Evolutionary conservation across 192 early-diverging fungal species (phyloP).

Genomic region (Backusella tuberculispora): DNA sequence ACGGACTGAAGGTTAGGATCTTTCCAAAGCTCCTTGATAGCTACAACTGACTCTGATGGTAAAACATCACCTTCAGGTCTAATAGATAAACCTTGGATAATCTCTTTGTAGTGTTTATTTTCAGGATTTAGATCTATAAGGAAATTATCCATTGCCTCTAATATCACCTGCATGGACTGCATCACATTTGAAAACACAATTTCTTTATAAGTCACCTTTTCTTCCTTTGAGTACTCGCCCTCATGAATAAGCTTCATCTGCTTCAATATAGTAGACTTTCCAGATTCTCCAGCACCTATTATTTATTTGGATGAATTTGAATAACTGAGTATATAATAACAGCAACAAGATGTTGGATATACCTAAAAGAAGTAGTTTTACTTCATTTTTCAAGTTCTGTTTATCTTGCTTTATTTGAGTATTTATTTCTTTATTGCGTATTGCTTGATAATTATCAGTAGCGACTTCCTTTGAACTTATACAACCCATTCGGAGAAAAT

Average conservation of each 20-base stretch:
- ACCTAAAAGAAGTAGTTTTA: conserved; percentile 92
- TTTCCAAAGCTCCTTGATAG: conserved; percentile 82
- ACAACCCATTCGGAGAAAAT: conserved; percentile 12
- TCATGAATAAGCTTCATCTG: conserved; percentile 57
- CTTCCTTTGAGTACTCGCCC: conserved; percentile 41
- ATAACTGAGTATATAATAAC: not conserved
- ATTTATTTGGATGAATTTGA: not conserved
- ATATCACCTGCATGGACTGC: conserved; percentile 47
- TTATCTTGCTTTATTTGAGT: conserved; percentile 80
- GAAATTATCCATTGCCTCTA: conserved; percentile 63
- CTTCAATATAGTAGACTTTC: conserved; percentile 60
- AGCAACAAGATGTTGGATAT: conserved; percentile 8
- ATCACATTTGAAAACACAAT: conserved; percentile 53
- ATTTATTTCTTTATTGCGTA: conserved; percentile 86
- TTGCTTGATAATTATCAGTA: not conserved
- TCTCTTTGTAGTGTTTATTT: conserved; percentile 68
- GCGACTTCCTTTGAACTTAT: not conserved
- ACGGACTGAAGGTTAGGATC: conserved; percentile 82
- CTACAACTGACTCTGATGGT: conserved; percentile 72
- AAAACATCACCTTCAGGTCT: conserved; percentile 86
- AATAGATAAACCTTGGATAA: conserved; percentile 75
- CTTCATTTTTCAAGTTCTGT: conserved; percentile 78
- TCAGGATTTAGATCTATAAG: conserved; percentile 68
- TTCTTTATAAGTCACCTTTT: conserved; percentile 42
- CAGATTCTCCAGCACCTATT: conserved; percentile 59